Conservation (phyloP, 2,329 filamentous ascomycete species). For the Canariomyces notabilis region DNA sequence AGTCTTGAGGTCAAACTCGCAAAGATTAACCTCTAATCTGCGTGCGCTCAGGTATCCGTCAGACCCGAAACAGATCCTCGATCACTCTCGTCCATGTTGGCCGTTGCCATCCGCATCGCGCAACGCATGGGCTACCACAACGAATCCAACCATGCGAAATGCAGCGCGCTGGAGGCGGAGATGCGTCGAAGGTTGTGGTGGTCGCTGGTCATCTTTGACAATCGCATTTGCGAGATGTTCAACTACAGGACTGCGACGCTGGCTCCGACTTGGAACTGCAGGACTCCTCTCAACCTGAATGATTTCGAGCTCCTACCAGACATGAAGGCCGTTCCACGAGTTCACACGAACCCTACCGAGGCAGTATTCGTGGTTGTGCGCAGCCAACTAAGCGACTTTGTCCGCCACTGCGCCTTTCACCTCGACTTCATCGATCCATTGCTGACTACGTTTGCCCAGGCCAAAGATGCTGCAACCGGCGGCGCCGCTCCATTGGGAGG, state of each 20-base stretch:
- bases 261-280: constrained; percentile 38
- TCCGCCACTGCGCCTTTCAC: constrained; percentile 32
- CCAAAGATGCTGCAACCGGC: constrained; percentile 18
- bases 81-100: constrained; percentile 48
- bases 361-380: constrained; percentile 39
- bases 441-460: constrained; percentile 27
- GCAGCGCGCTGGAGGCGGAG: constrained; percentile 46
- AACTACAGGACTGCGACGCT: constrained; percentile 31
- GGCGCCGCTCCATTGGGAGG: neutral
- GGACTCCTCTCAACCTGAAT: constrained; percentile 39
- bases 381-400: constrained; percentile 35
- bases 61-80: constrained; percentile 40
- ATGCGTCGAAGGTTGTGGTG: constrained; percentile 60
- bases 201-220: constrained; percentile 53
- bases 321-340: constrained; percentile 32
- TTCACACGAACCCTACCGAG: constrained; percentile 34
- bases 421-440: constrained; percentile 33
- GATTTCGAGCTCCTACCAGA: constrained; percentile 42
- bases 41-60: constrained; percentile 45
- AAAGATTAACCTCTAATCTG: too few species aligned
- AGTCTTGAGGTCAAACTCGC: too few species aligned
- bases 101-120: constrained; percentile 52
- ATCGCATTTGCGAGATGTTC: constrained; percentile 49
- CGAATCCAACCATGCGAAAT: constrained; percentile 35
- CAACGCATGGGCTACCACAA: constrained; percentile 51